Conservation (phyloP, 768 basidiomycete genomes). For the Phaeolepiota aurea region DNA sequence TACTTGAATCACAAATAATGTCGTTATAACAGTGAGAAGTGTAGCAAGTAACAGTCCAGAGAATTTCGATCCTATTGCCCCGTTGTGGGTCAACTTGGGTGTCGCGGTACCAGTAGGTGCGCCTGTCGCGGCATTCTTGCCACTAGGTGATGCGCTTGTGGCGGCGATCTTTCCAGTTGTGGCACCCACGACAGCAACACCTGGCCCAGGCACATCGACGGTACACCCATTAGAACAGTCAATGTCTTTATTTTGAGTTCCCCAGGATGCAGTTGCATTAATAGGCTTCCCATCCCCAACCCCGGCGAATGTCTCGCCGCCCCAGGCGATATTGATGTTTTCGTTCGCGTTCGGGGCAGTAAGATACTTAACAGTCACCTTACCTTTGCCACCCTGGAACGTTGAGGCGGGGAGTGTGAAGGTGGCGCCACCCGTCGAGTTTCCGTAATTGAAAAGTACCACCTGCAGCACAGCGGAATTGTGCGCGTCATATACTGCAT, state of each 20-base stretch:
- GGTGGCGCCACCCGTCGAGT: conserved; percentile 25
- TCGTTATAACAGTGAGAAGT: too few species aligned
- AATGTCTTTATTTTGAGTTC: conserved; percentile 22
- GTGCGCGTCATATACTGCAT: conserved; percentile 51
- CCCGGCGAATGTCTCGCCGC: conserved; percentile 39
- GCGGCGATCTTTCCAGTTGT: too few species aligned
- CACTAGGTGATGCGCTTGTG: too few species aligned
- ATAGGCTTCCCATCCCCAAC: conserved; percentile 30
- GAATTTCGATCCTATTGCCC: too few species aligned
- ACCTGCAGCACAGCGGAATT: conserved; percentile 31
- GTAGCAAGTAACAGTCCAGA: too few species aligned
- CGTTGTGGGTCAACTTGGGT: too few species aligned
- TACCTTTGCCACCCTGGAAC: conserved; percentile 13
- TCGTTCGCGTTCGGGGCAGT: conserved; percentile 37
- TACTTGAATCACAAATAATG: too few species aligned
- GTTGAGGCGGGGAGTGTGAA: conserved; percentile 29
- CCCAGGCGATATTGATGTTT: conserved; percentile 52
- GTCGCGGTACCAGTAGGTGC: not conserved
- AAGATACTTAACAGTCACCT: conserved; percentile 38
- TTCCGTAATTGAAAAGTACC: conserved; percentile 43
- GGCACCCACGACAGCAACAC: conserved; percentile 38
- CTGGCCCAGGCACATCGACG: conserved; percentile 37
- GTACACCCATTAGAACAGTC: conserved; percentile 37
- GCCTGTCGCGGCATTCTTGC: too few species aligned
- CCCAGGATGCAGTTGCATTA: conserved; percentile 22